Conservation (phyloP, 2,329 filamentous ascomycete genomes). For the Arthroderma sp. region DNA sequence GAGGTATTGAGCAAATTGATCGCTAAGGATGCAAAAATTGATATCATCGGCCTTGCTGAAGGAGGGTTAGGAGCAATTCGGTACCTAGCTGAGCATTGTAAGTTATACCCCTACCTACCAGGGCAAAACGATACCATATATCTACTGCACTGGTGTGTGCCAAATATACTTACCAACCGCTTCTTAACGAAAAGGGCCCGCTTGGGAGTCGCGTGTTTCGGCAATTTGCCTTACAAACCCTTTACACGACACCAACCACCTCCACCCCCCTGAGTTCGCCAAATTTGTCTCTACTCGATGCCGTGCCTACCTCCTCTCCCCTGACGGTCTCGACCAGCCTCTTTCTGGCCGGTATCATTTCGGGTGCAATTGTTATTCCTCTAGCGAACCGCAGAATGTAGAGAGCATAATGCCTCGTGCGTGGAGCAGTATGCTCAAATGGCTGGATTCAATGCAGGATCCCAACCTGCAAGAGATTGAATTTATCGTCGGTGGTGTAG, state of each 20-base stretch:
- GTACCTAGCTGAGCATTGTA: conserved; percentile 45
- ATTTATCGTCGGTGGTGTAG: conserved; percentile 4
- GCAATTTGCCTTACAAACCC: conserved; percentile 29
- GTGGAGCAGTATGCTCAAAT: conserved; percentile 43
- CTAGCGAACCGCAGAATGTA: conserved; percentile 44
- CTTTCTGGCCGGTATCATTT: conserved; percentile 42
- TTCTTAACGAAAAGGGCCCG: conserved; percentile 19
- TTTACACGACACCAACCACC: conserved; percentile 18
- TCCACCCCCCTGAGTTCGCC: conserved; percentile 18
- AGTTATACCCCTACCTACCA: conserved; percentile 19
- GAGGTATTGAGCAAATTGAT: conserved; percentile 43
- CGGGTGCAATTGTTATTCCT: conserved; percentile 57
- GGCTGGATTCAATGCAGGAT: conserved; percentile 34
- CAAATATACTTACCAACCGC: background rate
- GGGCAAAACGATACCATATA: background rate
- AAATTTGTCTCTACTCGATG: conserved; percentile 38
- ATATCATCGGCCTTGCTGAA: conserved; percentile 59
- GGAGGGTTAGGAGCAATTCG: conserved; percentile 45
- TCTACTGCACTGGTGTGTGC: background rate
- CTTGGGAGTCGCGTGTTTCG: conserved; percentile 27
- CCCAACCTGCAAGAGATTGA: conserved; percentile 12
- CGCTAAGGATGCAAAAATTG: conserved; percentile 41
- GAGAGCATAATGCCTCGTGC: conserved; percentile 51
- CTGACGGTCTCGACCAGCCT: conserved; percentile 38
- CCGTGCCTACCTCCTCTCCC: conserved; percentile 48